Conservation (phyloP, 768 basidiomycete species). For the Dendrothele bispora region DNA sequence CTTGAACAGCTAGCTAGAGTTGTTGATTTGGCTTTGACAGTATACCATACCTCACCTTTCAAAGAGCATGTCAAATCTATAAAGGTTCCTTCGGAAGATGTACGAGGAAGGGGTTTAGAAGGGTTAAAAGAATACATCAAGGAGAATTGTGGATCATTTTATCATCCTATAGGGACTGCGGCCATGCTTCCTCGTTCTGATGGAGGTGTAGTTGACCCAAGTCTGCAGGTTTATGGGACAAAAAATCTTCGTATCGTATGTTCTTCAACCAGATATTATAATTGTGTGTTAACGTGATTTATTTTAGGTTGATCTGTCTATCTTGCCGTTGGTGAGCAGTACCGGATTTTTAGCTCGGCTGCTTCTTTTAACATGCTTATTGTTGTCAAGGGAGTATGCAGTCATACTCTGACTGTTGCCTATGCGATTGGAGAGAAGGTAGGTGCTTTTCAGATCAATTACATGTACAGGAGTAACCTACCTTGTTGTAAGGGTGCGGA, state of each 20-base stretch:
- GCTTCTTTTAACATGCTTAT: neutral
- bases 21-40: conserved; percentile 11
- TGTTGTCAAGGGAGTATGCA: neutral
- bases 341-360: neutral
- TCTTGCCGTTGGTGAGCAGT: conserved; percentile 8
- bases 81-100: conserved; percentile 1
- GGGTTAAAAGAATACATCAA: conserved; percentile 12
- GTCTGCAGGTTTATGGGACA: conserved; percentile 30
- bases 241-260: conserved; percentile 28
- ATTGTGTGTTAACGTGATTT: neutral
- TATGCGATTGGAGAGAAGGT: conserved; percentile 2
- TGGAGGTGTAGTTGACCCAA: conserved; percentile 30
- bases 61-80: neutral
- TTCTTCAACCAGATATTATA: neutral
- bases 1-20: conserved; percentile 15
- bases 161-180: conserved; percentile 21
- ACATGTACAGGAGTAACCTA: neutral
- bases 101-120: neutral
- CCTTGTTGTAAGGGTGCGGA: neutral
- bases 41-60: conserved; percentile 8
- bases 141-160: neutral
- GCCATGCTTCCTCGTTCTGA: conserved; percentile 25
- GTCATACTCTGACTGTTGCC: neutral
- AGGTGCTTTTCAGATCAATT: neutral
- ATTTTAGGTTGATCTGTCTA: conserved; percentile 7